A percentile compares a stretch with the other conserved stretches of the same genome.
These are phyloP conservation scores for Candida pseudoviswanathii DNA, from an alignment of 1,139 yeast genomes.

Conservation along the genomic window DNA sequence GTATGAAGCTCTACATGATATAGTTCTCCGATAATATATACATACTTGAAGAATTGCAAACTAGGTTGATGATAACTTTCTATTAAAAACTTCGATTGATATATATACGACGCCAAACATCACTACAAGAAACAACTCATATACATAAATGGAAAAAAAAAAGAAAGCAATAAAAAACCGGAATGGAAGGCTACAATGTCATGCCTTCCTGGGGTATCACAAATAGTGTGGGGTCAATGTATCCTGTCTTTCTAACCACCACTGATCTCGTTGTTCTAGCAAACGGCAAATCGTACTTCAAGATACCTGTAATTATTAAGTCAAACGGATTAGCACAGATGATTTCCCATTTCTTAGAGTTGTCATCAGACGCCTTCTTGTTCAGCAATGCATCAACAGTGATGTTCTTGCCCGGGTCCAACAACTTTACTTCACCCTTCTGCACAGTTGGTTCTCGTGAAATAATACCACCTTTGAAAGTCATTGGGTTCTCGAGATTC, in stretches of 20 bases:
- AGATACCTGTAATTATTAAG: constrained; percentile 77
- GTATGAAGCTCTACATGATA: constrained; percentile 22
- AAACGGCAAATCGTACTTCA: constrained; percentile 76
- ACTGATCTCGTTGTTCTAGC: constrained; percentile 56
- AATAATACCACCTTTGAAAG: constrained; percentile 79
- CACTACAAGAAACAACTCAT: background rate
- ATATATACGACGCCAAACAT: background rate
- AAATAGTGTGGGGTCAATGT: constrained; percentile 53
- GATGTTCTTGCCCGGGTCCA: constrained; percentile 72
- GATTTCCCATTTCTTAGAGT: constrained; percentile 69
- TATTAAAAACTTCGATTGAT: background rate
- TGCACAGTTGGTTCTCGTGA: constrained; percentile 58
- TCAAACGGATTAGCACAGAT: constrained; percentile 85
- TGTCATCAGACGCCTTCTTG: constrained; percentile 31
- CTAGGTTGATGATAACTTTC: background rate
- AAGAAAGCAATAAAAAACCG: background rate
- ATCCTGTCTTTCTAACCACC: constrained; percentile 61
- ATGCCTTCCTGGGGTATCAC: constrained; percentile 6
- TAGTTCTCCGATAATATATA: background rate
- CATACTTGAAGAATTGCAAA: background rate
- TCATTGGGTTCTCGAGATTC: constrained; percentile 69
- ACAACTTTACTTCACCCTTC: constrained; percentile 68
- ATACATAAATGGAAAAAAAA: background rate
- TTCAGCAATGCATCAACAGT: constrained; percentile 28
- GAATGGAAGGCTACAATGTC: background rate